Base-by-base conservation (phyloP, 106 monocot species). In the Posidonia australis region DNA sequence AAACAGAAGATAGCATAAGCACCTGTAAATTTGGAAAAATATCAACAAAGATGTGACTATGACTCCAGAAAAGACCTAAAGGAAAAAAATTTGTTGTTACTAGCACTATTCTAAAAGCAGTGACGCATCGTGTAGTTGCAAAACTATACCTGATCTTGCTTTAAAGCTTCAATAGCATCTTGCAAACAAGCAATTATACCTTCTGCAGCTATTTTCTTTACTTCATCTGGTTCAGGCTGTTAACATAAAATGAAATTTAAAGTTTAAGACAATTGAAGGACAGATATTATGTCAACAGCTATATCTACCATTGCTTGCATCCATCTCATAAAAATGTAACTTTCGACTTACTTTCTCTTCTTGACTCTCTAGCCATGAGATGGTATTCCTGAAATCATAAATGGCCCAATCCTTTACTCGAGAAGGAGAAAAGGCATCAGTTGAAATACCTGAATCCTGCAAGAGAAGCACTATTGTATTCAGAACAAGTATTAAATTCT, bases 171-270 rank as follows among this genome's bases (percentile, higher is more conserved):
- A 58, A 90, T 82, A 47, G 75, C 87, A 76, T 98, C 96, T 66
- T 90, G 90, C 75, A 98, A 76, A 70, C 96, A 98, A 77, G 90
- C 84, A 22, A 85, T 54, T 42, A 98, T 75, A 58, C 96, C 96
- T 90, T 98, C 76, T 49, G 87, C 82, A 54, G 96, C 96, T 66
- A 98, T 81, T 53, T 63, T 69, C 67, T 76, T 87, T 13, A 98
- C 41, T 77, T 98, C 80, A 81, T 55, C 74, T 72, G 79, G 61
- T 55, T 87, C 87, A 78, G 96, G 96, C 90, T 90, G 46, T 46
- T 32, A 13, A 18, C 29, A 19, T 21, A n/a, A 32, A 46, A 24
- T 25, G 13, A 46, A 64, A 27, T n/a, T 5, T 12, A 46, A 46
- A 22, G 45, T 64, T 28, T n/a, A 46, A 25, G 24, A n/a, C 0